Base-by-base conservation (phyloP, 192 early-diverging fungal genomes). In the Geranomyces michiganensis region DNA sequence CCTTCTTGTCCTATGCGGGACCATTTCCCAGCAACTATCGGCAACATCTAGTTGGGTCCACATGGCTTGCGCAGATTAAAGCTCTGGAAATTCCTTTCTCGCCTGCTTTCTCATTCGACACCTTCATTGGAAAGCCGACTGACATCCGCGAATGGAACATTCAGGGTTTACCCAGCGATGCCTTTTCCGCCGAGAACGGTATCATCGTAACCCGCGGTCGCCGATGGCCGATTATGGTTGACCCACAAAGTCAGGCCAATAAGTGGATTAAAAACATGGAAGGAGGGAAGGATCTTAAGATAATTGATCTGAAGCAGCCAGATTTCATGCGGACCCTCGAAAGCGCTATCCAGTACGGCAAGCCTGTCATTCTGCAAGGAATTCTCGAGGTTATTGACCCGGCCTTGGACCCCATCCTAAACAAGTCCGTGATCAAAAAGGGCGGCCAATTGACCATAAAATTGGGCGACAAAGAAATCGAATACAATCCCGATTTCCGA, bases 211-310 rank as follows among this genome's bases (percentile, higher is more conserved):
- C 85, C 0, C 72, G 82, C 26, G 84, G 83, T 2, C 70, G 85
- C 7, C 70, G 86, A 21, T 88, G 86, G 86, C 82, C 84, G 5
- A 62, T 88, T 31, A 86, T 88, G 79, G 76, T 88, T 76, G 86
- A 88, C 62, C 86, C 86, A 14, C 86, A 88, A 65, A 80, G 79
- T 0, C 86, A 88, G 71, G 86, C 86, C 49, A 88, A 88, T 68
- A 85, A 70, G 43, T 88, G 86, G 86, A 86, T 88, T 56, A 88
- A 84, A 69, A 88, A 83, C 66, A 82, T 87, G 82, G 85, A 88
- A 55, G 36, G 62, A 9, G 85, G 85, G 66, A 43, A 79, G 9
- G 82, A 82, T 36, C 70, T 88, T n/a, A 85, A 81, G 71, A 78
- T 88, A 43, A 88, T 88, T 48, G 84, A 88, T 63, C 70, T 88